Percentiles rank a stretch among this genome's conserved stretches.
Conservation (phyloP, 768 basidiomycete species). For the Gyrodon lividus region DNA sequence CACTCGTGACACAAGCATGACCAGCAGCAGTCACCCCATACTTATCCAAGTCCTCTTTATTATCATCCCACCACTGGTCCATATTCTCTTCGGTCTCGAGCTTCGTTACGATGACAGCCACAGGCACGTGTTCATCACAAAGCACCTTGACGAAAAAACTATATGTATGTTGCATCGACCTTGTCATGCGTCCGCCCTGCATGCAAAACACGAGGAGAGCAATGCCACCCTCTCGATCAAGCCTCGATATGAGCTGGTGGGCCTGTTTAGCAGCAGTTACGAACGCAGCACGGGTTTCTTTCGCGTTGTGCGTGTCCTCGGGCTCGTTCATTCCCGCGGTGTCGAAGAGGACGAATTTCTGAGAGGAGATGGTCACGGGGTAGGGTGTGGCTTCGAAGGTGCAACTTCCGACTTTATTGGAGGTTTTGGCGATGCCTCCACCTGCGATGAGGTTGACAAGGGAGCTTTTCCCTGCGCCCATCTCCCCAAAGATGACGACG, state of each 20-base stretch:
- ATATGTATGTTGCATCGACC: conserved; percentile 30
- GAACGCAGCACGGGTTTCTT: neutral
- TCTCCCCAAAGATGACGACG: conserved; percentile 10
- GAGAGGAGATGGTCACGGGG: neutral
- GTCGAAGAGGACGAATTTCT: conserved; percentile 1
- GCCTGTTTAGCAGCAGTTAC: neutral
- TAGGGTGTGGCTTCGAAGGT: conserved; percentile 2
- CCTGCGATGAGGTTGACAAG: conserved; percentile 10
- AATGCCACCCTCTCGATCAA: conserved; percentile 27
- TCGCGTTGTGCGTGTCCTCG: neutral
- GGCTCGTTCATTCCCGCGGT: conserved; percentile 2
- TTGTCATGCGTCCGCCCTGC: conserved; percentile 29
- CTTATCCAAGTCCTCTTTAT: conserved; percentile 6
- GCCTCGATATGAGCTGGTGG: conserved; percentile 23
- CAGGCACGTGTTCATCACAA: conserved; percentile 30
- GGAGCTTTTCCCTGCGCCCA: conserved; percentile 10
- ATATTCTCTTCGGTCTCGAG: conserved; percentile 25
- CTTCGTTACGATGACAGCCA: conserved; percentile 33
- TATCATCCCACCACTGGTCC: conserved; percentile 21
- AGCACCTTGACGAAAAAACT: conserved; percentile 28
- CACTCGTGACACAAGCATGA: conserved; percentile 21
- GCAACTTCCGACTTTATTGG: neutral
- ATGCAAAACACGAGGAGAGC: conserved; percentile 37
- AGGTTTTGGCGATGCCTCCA: neutral
- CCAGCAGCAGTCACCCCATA: conserved; percentile 6